Percentiles rank a stretch among this genome's conserved stretches.
phyloP scores from a whole-genome alignment of 352 stramenopile species.

The Globisporangium heterothallicum region DNA sequence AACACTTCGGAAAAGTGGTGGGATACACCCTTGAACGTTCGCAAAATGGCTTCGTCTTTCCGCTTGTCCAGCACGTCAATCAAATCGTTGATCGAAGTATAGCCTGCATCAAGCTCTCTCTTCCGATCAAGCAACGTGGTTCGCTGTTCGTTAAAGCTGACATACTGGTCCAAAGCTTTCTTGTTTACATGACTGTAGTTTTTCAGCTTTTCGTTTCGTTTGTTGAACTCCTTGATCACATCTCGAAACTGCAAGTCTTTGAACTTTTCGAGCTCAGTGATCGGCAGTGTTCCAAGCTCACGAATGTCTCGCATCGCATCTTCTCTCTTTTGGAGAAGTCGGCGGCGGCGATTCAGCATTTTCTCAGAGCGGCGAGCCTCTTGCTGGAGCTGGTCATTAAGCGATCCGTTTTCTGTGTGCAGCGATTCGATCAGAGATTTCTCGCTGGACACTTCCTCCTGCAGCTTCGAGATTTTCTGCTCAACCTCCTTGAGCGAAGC shows the following conservation, averaged over 20 bases:
- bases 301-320: slow-evolving; percentile 95
- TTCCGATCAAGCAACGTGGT: slow-evolving; percentile 91
- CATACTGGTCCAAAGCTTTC: slow-evolving; percentile 99
- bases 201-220: slow-evolving; percentile 95
- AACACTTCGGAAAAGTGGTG: slow-evolving; percentile 99
- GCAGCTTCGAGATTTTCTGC: slow-evolving; percentile 40
- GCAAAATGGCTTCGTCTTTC: slow-evolving; percentile 98
- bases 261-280: slow-evolving; percentile 91
- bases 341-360: slow-evolving; percentile 68
- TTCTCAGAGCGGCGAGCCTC: slow-evolving; percentile 79
- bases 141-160: slow-evolving; percentile 96
- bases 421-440: slow-evolving; percentile 41
- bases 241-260: slow-evolving; percentile 82
- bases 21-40: slow-evolving; percentile 98
- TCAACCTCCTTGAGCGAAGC: slow-evolving; percentile 59
- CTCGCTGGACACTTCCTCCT: slow-evolving; percentile 48
- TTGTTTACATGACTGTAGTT: slow-evolving; percentile 99
- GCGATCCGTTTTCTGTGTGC: slow-evolving; percentile 44
- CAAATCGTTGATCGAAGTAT: slow-evolving; percentile 83
- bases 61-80: slow-evolving; percentile 92
- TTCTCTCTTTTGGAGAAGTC: slow-evolving; percentile 88
- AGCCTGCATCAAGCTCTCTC: slow-evolving; percentile 94
- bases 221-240: slow-evolving; percentile 93
- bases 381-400: slow-evolving; percentile 84
- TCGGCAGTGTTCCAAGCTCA: slow-evolving; percentile 94